Evolutionary conservation across 306 rosid species (phyloP).

Genomic region (Quercus gilva): DNA sequence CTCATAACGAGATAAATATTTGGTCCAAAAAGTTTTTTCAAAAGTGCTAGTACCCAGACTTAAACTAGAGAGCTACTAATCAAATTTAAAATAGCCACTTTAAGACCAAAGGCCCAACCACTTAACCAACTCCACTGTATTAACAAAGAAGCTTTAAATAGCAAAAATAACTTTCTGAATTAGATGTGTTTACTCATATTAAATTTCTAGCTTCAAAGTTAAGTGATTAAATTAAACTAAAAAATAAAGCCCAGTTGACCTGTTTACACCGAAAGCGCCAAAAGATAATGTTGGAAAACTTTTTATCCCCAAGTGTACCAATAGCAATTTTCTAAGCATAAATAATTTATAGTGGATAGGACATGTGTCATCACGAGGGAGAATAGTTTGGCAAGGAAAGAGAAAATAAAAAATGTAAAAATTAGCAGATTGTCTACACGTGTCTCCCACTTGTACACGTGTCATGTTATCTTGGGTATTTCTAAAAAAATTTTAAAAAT

Average conservation of each 20-base stretch:
- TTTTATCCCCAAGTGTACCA: conserved; percentile 20
- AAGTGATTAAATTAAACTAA: neutral
- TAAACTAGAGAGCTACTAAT: too few species aligned
- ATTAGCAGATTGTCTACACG: conserved; percentile 13
- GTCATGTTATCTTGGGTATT: neutral
- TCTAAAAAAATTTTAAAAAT: neutral
- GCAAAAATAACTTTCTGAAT: conserved; percentile 24
- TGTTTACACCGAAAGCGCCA: conserved; percentile 16
- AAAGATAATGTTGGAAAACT: neutral
- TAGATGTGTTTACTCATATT: conserved; percentile 6
- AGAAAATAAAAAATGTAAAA: neutral
- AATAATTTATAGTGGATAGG: neutral
- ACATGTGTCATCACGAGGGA: conserved; percentile 17
- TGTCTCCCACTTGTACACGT: conserved; percentile 11
- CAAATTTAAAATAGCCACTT: too few species aligned
- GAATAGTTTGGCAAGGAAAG: neutral
- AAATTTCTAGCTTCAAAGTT: neutral
- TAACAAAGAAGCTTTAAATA: neutral
- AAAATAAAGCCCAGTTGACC: conserved; percentile 10
- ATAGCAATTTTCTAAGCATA: neutral
- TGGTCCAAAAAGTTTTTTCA: too few species aligned
- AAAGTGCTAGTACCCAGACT: too few species aligned
- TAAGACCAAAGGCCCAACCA: too few species aligned
- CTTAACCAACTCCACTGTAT: too few species aligned
- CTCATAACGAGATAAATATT: too few species aligned